A percentile compares a stretch with the other conserved stretches of the same genome.
Conservation (phyloP, 2,329 filamentous ascomycete genomes). For the Nemania sp. region DNA sequence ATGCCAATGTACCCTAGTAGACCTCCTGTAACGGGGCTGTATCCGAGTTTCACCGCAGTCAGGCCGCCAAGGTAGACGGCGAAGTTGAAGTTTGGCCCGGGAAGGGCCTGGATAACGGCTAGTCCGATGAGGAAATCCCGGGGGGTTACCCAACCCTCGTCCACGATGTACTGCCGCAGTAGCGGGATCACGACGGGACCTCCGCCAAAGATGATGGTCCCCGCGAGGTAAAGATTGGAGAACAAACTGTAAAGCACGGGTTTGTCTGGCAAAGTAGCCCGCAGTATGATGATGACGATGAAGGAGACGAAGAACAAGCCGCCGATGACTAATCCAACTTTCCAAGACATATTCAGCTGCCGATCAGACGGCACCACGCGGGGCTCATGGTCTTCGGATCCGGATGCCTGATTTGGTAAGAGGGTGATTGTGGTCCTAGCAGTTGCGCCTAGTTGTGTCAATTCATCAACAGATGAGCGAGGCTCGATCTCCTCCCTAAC, state of each 20-base stretch:
- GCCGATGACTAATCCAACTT: constrained; percentile 58
- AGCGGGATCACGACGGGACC: constrained; percentile 75
- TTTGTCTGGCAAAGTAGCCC: constrained; percentile 55
- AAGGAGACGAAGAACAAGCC: constrained; percentile 67
- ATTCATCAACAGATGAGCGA: too few species aligned
- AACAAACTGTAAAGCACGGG: constrained; percentile 71
- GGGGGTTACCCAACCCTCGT: constrained; percentile 75
- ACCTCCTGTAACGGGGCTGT: too few species aligned
- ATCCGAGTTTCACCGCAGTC: too few species aligned
- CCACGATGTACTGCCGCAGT: constrained; percentile 71
- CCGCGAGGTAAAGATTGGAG: constrained; percentile 78
- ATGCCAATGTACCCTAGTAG: too few species aligned
- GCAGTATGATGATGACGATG: constrained; percentile 64
- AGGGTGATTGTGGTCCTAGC: too few species aligned
- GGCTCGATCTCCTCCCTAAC: too few species aligned
- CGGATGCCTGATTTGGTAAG: too few species aligned
- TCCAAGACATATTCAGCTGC: constrained; percentile 57
- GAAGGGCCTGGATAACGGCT: constrained; percentile 77
- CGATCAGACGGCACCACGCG: constrained; percentile 52
- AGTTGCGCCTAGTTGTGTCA: too few species aligned
- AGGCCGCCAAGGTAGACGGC: constrained; percentile 7
- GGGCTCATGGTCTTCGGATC: constrained; percentile 36
- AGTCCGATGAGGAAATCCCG: constrained; percentile 80
- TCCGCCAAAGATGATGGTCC: constrained; percentile 75
- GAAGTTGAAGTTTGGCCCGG: constrained; percentile 67